These are phyloP conservation scores for Nitzschia palea DNA, from an alignment of 108 stramenopile species.

Conservation along the genomic window DNA sequence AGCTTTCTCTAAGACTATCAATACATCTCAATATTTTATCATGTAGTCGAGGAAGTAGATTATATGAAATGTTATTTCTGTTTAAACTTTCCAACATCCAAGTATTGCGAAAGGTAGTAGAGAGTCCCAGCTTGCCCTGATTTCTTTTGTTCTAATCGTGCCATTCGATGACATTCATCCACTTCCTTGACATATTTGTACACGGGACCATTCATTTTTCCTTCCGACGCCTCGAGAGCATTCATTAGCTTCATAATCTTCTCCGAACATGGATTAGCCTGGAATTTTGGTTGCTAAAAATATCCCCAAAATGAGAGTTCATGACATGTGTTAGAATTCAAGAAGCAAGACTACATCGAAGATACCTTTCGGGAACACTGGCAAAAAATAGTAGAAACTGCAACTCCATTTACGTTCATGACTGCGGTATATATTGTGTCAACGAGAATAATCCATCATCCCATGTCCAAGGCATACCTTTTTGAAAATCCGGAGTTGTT, in stretches of 20 bases:
- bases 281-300: constrained; percentile 35
- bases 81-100: constrained; percentile 56
- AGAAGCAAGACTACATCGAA: neutral
- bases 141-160: constrained; percentile 32
- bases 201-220: constrained; percentile 60
- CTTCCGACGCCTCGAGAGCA: constrained; percentile 69
- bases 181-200: constrained; percentile 80
- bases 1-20: neutral
- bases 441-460: neutral
- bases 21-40: neutral
- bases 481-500: constrained; percentile 76
- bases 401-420: neutral
- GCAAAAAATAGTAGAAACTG: neutral
- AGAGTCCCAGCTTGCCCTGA: constrained; percentile 51
- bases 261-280: constrained; percentile 57
- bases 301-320: neutral
- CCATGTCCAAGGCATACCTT: constrained; percentile 30
- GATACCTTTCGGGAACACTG: too few relatives aligned
- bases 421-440: neutral
- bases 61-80: constrained; percentile 30
- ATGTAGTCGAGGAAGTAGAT: too few relatives aligned
- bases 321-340: neutral
- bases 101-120: constrained; percentile 60
- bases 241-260: constrained; percentile 72
- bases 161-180: constrained; percentile 46